These are phyloP conservation scores for Suillus subaureus DNA, from an alignment of 768 basidiomycete species.

Conservation along the genomic window DNA sequence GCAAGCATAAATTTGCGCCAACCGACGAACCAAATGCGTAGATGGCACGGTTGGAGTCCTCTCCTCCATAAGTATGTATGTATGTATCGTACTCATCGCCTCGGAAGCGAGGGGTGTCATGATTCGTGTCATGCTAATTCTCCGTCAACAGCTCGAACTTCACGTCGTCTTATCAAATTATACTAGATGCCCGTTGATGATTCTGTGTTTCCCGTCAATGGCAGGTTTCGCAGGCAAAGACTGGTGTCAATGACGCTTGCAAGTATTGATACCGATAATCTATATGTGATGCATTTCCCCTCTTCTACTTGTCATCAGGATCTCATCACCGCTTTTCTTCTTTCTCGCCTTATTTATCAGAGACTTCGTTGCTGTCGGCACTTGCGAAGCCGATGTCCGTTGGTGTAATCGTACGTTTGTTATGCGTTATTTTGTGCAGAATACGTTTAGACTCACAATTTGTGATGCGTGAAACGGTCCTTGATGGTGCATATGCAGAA, in stretches of 20 bases:
- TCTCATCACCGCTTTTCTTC: slow-evolving; percentile 25
- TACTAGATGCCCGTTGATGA: slow-evolving; percentile 27
- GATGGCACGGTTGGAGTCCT: slow-evolving; percentile 7
- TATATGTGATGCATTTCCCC: slow-evolving; percentile 26
- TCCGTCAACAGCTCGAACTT: slow-evolving; percentile 15
- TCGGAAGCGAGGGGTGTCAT: slow-evolving; percentile 4
- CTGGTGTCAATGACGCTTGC: slow-evolving; percentile 13
- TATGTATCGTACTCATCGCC: background rate
- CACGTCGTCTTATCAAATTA: slow-evolving; percentile 23
- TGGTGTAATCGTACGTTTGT: slow-evolving; percentile 18
- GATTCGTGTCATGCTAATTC: slow-evolving; percentile 19
- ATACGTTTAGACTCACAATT: slow-evolving; percentile 13
- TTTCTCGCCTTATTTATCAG: slow-evolving; percentile 16
- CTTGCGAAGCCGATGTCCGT: slow-evolving; percentile 15
- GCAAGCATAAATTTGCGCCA: slow-evolving; percentile 75
- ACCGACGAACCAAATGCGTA: slow-evolving; percentile 46
- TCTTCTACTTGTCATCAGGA: slow-evolving; percentile 20
- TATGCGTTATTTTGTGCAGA: slow-evolving; percentile 13
- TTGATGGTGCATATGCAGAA: background rate
- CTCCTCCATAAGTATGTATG: slow-evolving; percentile 13
- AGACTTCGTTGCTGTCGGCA: slow-evolving; percentile 22
- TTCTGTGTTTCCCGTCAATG: slow-evolving; percentile 28
- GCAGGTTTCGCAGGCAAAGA: slow-evolving; percentile 23
- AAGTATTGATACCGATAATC: slow-evolving; percentile 16
- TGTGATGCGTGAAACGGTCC: slow-evolving; percentile 6